phyloP scores from a whole-genome alignment of 306 rosid genomes.

The Vigna trinervia region DNA sequence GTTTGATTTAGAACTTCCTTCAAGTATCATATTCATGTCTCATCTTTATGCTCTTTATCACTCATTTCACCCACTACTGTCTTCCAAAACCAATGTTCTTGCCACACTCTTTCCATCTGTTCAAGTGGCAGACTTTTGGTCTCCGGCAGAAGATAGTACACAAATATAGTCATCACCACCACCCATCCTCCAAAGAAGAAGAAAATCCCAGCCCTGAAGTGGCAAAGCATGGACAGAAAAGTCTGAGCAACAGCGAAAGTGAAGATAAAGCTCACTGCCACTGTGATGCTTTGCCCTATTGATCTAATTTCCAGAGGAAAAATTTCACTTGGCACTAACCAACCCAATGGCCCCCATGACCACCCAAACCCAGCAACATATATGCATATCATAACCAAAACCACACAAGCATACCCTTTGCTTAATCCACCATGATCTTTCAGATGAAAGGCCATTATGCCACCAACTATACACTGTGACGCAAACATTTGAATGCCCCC shows the following conservation, averaged over 20 bases:
- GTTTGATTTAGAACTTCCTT: not conserved
- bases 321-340: slow-evolving; percentile 60
- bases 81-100: slow-evolving; percentile 65
- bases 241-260: slow-evolving; percentile 56
- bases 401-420: slow-evolving; percentile 49
- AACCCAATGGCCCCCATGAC: slow-evolving; percentile 63
- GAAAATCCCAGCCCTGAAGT: slow-evolving; percentile 53
- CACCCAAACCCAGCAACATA: slow-evolving; percentile 58
- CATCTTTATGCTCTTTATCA: slow-evolving; percentile 20
- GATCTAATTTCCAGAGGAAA: slow-evolving; percentile 55
- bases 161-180: slow-evolving; percentile 54
- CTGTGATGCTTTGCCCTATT: slow-evolving; percentile 56
- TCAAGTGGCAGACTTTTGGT: slow-evolving; percentile 46
- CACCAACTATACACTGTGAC: slow-evolving; percentile 49
- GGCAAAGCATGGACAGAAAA: slow-evolving; percentile 59
- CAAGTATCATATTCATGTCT: slow-evolving; percentile 9
- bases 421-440: slow-evolving; percentile 52
- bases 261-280: slow-evolving; percentile 60
- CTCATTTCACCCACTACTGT: slow-evolving; percentile 39
- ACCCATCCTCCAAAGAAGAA: slow-evolving; percentile 70
- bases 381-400: slow-evolving; percentile 48
- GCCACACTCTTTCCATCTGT: slow-evolving; percentile 59
- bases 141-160: slow-evolving; percentile 43
- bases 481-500: slow-evolving; percentile 58
- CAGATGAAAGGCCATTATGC: slow-evolving; percentile 47